These are phyloP conservation scores for Trichopus zeylanicus DNA, from an alignment of 116 monocot species.

Conservation along the genomic window DNA sequence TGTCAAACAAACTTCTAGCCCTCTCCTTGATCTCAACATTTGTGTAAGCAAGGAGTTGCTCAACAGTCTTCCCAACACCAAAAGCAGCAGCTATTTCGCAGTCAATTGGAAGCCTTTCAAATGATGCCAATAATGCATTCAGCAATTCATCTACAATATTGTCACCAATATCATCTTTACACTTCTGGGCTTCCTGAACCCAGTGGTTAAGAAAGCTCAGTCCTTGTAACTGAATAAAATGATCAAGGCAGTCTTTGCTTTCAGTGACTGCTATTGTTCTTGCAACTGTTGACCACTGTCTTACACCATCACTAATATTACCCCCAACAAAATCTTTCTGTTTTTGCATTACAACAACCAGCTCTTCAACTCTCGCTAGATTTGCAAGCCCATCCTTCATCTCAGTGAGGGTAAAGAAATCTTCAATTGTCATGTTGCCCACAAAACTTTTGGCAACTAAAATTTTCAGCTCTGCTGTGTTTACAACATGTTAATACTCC, in stretches of 20 bases:
- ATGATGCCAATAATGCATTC: conserved; percentile 2
- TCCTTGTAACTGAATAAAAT: conserved; percentile 9
- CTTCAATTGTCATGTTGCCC: conserved; percentile 5
- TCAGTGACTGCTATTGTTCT: conserved; percentile 3
- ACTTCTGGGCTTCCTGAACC: conserved; percentile 7
- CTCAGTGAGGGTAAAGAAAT: conserved; percentile 13
- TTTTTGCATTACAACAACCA: conserved; percentile 2
- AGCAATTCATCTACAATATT: conserved; percentile 1
- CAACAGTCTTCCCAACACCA: background rate
- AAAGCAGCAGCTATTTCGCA: background rate
- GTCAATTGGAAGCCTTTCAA: conserved; percentile 7
- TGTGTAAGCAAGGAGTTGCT: conserved; percentile 1
- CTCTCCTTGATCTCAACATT: conserved; percentile 1
- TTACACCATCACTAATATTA: conserved; percentile 7
- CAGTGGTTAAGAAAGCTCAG: conserved; percentile 1
- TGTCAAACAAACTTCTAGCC: conserved; percentile 16
- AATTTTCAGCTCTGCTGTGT: background rate
- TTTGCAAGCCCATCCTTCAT: conserved; percentile 13
- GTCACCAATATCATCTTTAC: background rate
- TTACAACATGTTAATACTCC: background rate
- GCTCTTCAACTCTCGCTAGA: conserved; percentile 7
- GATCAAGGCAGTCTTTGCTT: conserved; percentile 4
- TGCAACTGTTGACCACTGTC: conserved; percentile 11
- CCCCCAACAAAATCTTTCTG: conserved; percentile 4
- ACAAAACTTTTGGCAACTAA: background rate